Percentiles rank a stretch among this genome's conserved stretches.
These are phyloP conservation scores for Cyberlindnera saturnus DNA, from an alignment of 805 yeast species.

Conservation along the genomic window DNA sequence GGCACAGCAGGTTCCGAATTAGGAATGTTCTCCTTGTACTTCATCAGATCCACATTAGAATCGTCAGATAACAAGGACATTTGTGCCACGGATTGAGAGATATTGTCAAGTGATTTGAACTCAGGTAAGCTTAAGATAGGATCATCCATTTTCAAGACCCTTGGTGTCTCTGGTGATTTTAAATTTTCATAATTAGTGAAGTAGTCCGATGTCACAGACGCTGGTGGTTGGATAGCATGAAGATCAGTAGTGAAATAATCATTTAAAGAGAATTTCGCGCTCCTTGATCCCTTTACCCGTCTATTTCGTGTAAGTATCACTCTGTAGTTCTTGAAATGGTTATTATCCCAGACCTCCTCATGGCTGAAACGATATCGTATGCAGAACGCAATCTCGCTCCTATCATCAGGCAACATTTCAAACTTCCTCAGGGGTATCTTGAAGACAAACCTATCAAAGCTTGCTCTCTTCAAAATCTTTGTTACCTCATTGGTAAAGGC, in stretches of 20 bases:
- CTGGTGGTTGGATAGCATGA: neutral
- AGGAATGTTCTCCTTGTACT: slow-evolving; percentile 5
- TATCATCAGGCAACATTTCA: slow-evolving; percentile 10
- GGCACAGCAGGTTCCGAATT: neutral
- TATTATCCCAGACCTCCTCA: slow-evolving; percentile 77
- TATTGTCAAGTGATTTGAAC: slow-evolving; percentile 6
- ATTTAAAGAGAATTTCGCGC: slow-evolving; percentile 14
- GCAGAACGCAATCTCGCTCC: slow-evolving; percentile 41
- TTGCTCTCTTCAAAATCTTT: slow-evolving; percentile 37
- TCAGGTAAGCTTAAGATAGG: slow-evolving; percentile 5
- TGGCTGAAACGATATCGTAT: slow-evolving; percentile 22
- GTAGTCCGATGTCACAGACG: slow-evolving; percentile 7
- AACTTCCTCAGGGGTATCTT: slow-evolving; percentile 43
- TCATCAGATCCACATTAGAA: slow-evolving; percentile 6
- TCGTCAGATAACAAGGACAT: slow-evolving; percentile 9
- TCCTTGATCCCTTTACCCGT: slow-evolving; percentile 2
- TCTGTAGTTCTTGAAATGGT: slow-evolving; percentile 50
- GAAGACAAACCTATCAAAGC: slow-evolving; percentile 69
- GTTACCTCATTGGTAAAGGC: slow-evolving; percentile 46
- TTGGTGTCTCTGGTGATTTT: slow-evolving; percentile 25
- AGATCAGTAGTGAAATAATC: slow-evolving; percentile 11
- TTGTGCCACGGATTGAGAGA: slow-evolving; percentile 5
- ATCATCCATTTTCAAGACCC: slow-evolving; percentile 12
- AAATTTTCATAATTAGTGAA: slow-evolving; percentile 18
- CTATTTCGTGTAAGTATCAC: slow-evolving; percentile 26